Evolutionary conservation across 2,329 filamentous ascomycete genomes (phyloP).

Genomic region (Sphaerulina musiva): DNA sequence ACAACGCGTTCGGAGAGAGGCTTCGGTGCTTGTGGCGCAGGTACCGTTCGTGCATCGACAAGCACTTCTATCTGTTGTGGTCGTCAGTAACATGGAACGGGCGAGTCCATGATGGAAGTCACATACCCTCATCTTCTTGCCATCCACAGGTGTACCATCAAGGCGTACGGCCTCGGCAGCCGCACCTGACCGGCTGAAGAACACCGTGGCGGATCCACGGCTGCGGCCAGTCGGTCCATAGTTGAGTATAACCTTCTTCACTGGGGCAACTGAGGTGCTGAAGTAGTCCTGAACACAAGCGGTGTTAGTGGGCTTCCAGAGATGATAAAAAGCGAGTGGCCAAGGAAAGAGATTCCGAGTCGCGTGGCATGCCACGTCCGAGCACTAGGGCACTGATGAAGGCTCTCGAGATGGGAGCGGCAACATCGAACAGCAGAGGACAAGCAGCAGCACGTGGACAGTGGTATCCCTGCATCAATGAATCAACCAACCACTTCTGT

Average conservation of each 20-base stretch:
- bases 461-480: not conserved
- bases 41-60: conserved; percentile 57
- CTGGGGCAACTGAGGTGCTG: conserved; percentile 72
- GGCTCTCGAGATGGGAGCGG: conserved; percentile 3
- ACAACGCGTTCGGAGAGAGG: conserved; percentile 76
- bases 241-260: conserved; percentile 84
- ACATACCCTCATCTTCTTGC: conserved; percentile 78
- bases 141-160: conserved; percentile 86
- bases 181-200: conserved; percentile 72
- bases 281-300: conserved; percentile 81
- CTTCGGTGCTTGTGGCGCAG: conserved; percentile 62
- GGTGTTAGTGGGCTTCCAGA: conserved; percentile 54
- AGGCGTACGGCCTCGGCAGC: conserved; percentile 79
- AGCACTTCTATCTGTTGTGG: conserved; percentile 76
- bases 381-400: not conserved
- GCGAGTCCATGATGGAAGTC: not conserved
- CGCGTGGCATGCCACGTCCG: not conserved
- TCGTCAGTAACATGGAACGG: not conserved
- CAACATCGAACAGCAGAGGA: conserved; percentile 14
- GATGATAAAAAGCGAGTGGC: not conserved
- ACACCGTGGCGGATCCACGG: conserved; percentile 85
- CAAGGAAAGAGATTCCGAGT: conserved; percentile 2
- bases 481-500: not conserved
- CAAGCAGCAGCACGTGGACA: conserved; percentile 15
- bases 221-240: conserved; percentile 90